Conservation (phyloP, 2,329 filamentous ascomycete genomes). For the Orbilia brochopaga region DNA sequence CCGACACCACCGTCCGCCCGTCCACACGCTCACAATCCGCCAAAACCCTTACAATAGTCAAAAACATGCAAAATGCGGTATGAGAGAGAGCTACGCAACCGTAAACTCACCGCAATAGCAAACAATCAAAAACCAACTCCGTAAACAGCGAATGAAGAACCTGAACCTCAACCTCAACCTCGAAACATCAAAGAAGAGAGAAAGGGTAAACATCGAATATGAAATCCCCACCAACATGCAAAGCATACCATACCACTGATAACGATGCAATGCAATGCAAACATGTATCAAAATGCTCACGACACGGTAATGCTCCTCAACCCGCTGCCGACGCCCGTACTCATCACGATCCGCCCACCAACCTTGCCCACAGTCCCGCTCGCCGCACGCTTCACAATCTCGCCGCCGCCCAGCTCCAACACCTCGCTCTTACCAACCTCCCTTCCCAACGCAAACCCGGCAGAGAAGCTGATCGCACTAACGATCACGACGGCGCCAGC, state of each 20-base stretch:
- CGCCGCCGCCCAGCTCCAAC: conserved; percentile 63
- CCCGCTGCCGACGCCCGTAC: conserved; percentile 37
- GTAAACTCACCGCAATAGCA: no score
- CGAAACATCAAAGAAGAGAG: no score
- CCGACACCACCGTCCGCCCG: no score
- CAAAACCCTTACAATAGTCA: no score
- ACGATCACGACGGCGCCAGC: conserved; percentile 72
- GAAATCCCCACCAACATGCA: background rate
- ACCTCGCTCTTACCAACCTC: conserved; percentile 65
- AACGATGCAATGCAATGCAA: conserved; percentile 6
- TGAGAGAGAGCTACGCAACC: no score
- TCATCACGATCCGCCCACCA: conserved; percentile 47
- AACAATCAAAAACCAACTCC: no score
- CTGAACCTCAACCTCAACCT: no score
- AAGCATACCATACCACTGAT: conserved; percentile 14
- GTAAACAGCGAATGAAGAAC: no score
- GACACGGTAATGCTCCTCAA: conserved; percentile 48
- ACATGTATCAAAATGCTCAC: conserved; percentile 1
- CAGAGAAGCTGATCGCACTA: conserved; percentile 72
- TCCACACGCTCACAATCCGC: no score
- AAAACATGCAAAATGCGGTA: no score
- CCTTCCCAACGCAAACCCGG: conserved; percentile 71
- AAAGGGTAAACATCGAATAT: no score
- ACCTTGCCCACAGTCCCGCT: conserved; percentile 46
- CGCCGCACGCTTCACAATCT: conserved; percentile 48